These are phyloP conservation scores for Verticillium zaregamsianum DNA, from an alignment of 2,329 filamentous ascomycete species.

Conservation along the genomic window DNA sequence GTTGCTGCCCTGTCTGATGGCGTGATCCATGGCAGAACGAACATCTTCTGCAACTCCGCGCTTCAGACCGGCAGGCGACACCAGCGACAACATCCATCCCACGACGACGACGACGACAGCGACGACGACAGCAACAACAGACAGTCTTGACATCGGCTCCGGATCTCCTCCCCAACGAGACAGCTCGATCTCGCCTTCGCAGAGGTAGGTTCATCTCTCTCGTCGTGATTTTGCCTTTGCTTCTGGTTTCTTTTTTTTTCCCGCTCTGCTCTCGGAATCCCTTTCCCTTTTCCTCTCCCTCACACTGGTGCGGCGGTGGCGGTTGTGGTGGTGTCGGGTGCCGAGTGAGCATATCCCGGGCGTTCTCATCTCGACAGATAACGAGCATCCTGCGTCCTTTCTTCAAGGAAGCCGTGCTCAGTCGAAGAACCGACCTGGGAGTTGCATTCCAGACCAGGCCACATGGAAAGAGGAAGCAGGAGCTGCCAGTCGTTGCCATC, in stretches of 20 bases:
- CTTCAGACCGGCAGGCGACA: conserved; percentile 48
- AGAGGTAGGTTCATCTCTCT: conserved; percentile 11
- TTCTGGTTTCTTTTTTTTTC: background rate
- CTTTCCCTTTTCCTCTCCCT: background rate
- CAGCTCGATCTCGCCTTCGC: conserved; percentile 11
- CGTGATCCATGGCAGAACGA: conserved; percentile 68
- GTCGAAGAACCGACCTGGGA: background rate
- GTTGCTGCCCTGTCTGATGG: conserved; percentile 47
- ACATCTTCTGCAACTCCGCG: conserved; percentile 43
- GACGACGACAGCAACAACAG: background rate
- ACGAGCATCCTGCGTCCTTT: background rate
- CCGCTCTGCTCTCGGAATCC: background rate
- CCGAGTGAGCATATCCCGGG: background rate
- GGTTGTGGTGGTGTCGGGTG: background rate
- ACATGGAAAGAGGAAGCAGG: background rate
- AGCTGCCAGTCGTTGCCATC: background rate
- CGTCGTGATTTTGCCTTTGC: background rate
- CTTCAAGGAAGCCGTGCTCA: background rate
- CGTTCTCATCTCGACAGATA: background rate
- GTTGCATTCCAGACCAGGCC: background rate
- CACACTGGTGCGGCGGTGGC: background rate
- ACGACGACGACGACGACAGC: background rate
- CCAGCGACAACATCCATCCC: background rate
- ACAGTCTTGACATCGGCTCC: background rate
- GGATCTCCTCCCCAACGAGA: background rate